These are phyloP conservation scores for Collybia nuda DNA, from an alignment of 768 basidiomycete genomes.

Conservation along the genomic window DNA sequence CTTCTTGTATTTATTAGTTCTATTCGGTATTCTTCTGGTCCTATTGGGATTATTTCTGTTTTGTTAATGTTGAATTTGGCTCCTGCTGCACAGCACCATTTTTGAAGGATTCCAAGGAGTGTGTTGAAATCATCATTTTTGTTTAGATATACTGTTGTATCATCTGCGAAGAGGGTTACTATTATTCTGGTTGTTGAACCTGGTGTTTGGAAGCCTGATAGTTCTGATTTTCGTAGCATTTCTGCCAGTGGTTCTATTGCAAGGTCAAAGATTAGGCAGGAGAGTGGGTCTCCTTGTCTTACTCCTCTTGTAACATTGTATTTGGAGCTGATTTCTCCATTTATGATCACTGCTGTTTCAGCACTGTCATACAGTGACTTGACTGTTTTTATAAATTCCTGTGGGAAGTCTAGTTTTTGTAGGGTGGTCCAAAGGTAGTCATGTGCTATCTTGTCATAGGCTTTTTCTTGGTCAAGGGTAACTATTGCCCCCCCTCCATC, in stretches of 20 bases:
- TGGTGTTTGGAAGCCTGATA: slow-evolving; percentile 29
- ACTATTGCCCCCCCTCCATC: too few species aligned
- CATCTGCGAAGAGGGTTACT: too few species aligned
- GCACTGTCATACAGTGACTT: neutral
- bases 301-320: slow-evolving; percentile 6
- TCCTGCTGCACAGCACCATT: slow-evolving; percentile 39
- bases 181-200: too few species aligned
- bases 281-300: slow-evolving; percentile 36
- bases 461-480: slow-evolving; percentile 32
- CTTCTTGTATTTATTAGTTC: neutral
- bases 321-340: slow-evolving; percentile 5
- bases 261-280: slow-evolving; percentile 36
- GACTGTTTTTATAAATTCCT: neutral
- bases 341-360: slow-evolving; percentile 6
- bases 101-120: slow-evolving; percentile 24
- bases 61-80: slow-evolving; percentile 37
- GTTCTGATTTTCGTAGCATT: slow-evolving; percentile 23
- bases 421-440: slow-evolving; percentile 27
- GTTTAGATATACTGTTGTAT: too few species aligned
- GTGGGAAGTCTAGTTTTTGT: neutral
- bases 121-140: slow-evolving; percentile 21
- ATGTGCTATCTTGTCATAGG: too few species aligned
- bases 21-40: neutral
- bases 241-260: slow-evolving; percentile 39
- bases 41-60: neutral